Conservation (phyloP, 768 basidiomycete genomes). For the Boletus reticuloceps region DNA sequence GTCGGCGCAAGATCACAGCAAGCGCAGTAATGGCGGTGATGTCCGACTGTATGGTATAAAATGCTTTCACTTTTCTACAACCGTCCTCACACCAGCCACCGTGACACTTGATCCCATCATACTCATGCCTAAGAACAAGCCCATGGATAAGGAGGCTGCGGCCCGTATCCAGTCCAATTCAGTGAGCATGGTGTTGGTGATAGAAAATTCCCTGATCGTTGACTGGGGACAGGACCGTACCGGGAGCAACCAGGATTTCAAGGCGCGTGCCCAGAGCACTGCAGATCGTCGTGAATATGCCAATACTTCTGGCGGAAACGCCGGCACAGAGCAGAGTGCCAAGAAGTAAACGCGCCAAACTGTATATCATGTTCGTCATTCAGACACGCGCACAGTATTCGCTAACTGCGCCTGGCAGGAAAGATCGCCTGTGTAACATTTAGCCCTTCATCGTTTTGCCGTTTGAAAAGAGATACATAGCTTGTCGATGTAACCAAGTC, state of each 20-base stretch:
- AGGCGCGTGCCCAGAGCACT: constrained; percentile 4
- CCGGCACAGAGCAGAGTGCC: neutral
- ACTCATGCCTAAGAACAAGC: constrained; percentile 4
- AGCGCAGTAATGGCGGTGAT: neutral
- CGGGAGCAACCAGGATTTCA: constrained; percentile 2
- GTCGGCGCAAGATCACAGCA: neutral
- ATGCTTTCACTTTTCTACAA: neutral
- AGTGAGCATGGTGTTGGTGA: neutral
- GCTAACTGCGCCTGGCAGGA: neutral
- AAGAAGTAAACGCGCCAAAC: neutral
- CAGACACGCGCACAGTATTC: neutral
- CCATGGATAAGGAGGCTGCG: constrained; percentile 5
- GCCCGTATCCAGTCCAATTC: constrained; percentile 8
- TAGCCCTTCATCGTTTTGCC: no score
- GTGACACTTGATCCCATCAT: neutral
- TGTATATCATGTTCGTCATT: neutral
- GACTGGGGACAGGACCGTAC: neutral
- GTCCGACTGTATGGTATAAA: constrained; percentile 1
- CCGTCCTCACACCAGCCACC: neutral
- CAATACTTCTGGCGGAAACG: neutral
- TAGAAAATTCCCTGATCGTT: neutral
- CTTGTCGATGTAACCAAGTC: no score
- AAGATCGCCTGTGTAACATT: no score
- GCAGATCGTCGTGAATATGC: constrained; percentile 3
- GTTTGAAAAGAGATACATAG: no score